Evolutionary conservation across 148 eudicot species (phyloP).

Genomic region (Nepenthes mirabilis): DNA sequence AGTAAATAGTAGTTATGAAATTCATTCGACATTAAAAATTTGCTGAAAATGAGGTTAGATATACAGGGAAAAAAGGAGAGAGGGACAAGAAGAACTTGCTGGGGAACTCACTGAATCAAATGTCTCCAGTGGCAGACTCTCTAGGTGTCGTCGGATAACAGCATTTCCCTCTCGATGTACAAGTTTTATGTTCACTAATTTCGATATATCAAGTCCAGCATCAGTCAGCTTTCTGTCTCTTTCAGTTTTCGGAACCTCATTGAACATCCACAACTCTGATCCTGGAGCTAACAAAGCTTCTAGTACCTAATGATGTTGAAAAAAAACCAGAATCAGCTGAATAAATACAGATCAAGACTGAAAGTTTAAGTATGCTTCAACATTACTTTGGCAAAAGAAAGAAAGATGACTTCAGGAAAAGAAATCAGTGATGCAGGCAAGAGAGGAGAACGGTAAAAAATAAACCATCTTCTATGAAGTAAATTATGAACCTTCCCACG

Average conservation of each 20-base stretch:
- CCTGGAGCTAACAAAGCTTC: conserved; percentile 81
- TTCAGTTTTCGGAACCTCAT: conserved; percentile 70
- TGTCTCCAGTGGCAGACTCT: conserved; percentile 73
- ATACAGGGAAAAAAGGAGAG: too few species aligned
- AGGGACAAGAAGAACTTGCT: not conserved
- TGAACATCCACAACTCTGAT: conserved; percentile 93
- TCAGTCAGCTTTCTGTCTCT: conserved; percentile 72
- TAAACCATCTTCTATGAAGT: too few species aligned
- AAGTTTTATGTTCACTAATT: conserved; percentile 60
- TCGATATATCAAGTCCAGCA: conserved; percentile 75
- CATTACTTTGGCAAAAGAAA: too few species aligned
- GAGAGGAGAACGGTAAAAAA: too few species aligned
- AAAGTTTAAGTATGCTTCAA: too few species aligned
- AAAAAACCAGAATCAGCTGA: too few species aligned
- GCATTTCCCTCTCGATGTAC: conserved; percentile 90
- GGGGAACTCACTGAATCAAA: conserved; percentile 83
- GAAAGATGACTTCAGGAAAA: not conserved
- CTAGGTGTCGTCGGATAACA: conserved; percentile 71
- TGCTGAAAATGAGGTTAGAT: too few species aligned
- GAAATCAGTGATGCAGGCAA: not conserved
- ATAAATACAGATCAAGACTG: too few species aligned
- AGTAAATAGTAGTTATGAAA: too few species aligned
- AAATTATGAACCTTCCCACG: too few species aligned
- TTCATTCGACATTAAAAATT: too few species aligned
- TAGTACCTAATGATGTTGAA: conserved; percentile 34